Evolutionary conservation across 306 rosid species (phyloP).

Genomic region (Malus domestica): ASM211411v1 NC_041795.1:1838501-1839000

Average conservation of each 20-base stretch:
- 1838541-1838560: background rate
- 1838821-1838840: background rate
- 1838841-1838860: background rate
- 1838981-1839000: slow-evolving; percentile 8
- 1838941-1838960: no score
- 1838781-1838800: background rate
- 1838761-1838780: no score
- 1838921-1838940: background rate
- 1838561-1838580: background rate
- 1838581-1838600: background rate
- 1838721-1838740: background rate
- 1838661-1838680: background rate
- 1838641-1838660: background rate
- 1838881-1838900: background rate
- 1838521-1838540: background rate
- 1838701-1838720: background rate
- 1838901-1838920: no score
- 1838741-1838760: no score
- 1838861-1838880: background rate
- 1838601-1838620: background rate
- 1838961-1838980: background rate
- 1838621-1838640: background rate
- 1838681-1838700: background rate
- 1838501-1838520: background rate
- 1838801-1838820: background rate